Conservation (phyloP, 345 rosid genomes). For the Eucalyptus pauciflora region DNA sequence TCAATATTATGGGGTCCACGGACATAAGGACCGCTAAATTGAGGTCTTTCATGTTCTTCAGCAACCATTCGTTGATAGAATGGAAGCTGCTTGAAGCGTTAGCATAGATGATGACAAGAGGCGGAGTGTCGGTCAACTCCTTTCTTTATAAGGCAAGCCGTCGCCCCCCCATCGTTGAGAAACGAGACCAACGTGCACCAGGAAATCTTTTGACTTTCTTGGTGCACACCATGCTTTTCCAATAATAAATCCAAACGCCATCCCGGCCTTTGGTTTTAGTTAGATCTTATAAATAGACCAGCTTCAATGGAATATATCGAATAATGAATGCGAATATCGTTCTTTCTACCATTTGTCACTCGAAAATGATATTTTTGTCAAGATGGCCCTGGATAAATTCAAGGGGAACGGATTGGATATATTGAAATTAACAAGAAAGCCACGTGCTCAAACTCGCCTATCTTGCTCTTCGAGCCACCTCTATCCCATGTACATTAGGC, state of each 20-base stretch:
- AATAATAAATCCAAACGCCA: background rate
- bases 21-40: background rate
- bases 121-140: background rate
- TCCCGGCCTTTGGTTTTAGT: background rate
- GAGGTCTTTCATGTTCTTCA: background rate
- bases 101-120: background rate
- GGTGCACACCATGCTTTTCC: background rate
- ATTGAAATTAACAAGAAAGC: background rate
- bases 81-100: background rate
- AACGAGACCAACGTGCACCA: background rate
- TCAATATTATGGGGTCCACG: background rate
- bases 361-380: background rate
- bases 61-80: background rate
- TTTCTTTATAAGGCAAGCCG: background rate
- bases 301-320: background rate
- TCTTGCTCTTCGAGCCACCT: background rate
- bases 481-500: background rate
- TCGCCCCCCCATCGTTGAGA: background rate
- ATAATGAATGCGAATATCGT: background rate
- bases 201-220: background rate
- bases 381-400: background rate
- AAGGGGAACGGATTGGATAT: background rate
- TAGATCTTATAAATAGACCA: background rate
- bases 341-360: background rate
- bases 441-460: too few relatives aligned